Percentiles rank a stretch among this genome's conserved stretches.
Conservation (phyloP, 2,329 filamentous ascomycete species). For the Mycogone perniciosa region DNA sequence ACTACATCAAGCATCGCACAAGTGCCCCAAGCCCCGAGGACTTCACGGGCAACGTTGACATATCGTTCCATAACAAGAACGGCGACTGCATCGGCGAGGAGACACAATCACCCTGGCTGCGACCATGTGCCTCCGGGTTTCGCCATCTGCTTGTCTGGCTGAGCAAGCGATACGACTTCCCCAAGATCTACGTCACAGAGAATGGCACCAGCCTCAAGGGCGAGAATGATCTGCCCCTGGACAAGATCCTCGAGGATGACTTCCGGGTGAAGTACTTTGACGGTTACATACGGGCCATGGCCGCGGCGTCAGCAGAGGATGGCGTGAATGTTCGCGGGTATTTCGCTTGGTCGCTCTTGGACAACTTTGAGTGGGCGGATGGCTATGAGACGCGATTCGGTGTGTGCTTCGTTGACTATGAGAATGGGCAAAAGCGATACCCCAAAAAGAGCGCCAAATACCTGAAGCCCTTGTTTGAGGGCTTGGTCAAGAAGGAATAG, state of each 20-base stretch:
- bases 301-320: conserved; percentile 62
- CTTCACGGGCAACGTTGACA: conserved; percentile 69
- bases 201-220: conserved; percentile 80
- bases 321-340: conserved; percentile 76
- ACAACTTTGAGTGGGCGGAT: conserved; percentile 92
- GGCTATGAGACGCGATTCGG: conserved; percentile 84
- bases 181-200: conserved; percentile 82
- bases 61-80: conserved; percentile 62
- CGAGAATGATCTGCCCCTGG: conserved; percentile 67
- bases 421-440: conserved; percentile 68
- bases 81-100: conserved; percentile 72
- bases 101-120: conserved; percentile 77
- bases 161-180: conserved; percentile 66
- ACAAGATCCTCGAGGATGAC: conserved; percentile 71
- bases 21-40: conserved; percentile 57
- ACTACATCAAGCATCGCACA: conserved; percentile 72
- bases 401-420: conserved; percentile 77
- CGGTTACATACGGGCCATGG: conserved; percentile 70
- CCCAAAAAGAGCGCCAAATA: conserved; percentile 78
- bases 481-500: conserved; percentile 51
- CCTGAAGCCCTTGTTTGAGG: conserved; percentile 64
- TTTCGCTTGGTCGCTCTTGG: conserved; percentile 82
- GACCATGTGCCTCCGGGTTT: conserved; percentile 70
- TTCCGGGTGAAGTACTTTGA: conserved; percentile 77
- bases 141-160: conserved; percentile 71